Percentiles rank a stretch among this genome's conserved stretches.
phyloP scores from a whole-genome alignment of 306 rosid species.

The Vigna radiata region DNA sequence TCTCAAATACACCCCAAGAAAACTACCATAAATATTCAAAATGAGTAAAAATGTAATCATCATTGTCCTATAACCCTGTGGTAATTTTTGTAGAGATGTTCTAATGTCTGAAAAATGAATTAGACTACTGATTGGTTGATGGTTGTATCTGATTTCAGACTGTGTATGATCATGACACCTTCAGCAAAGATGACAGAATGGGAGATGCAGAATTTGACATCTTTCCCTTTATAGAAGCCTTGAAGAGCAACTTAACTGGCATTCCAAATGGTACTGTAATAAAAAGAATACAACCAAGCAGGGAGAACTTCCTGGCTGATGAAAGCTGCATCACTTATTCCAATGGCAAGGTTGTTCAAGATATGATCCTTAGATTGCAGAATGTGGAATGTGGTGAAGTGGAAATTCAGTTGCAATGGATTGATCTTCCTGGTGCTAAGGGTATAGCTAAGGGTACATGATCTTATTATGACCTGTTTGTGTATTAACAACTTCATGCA shows the following conservation, averaged over 20 bases:
- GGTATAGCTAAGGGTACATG: conserved; percentile 68
- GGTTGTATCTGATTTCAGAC: conserved; percentile 59
- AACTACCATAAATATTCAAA: no score
- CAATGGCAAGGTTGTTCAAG: conserved; percentile 71
- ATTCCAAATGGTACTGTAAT: conserved; percentile 68
- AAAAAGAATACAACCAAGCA: conserved; percentile 65
- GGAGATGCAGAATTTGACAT: conserved; percentile 82
- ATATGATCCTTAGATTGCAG: conserved; percentile 79
- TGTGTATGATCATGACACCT: conserved; percentile 91
- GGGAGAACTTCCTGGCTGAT: conserved; percentile 71
- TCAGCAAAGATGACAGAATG: conserved; percentile 93
- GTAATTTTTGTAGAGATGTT: not conserved
- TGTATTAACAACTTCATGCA: conserved; percentile 18
- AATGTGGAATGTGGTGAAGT: conserved; percentile 93
- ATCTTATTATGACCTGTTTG: conserved; percentile 16
- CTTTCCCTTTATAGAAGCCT: conserved; percentile 63
- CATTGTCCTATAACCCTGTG: not conserved
- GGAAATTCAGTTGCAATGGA: conserved; percentile 86
- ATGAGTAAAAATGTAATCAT: no score
- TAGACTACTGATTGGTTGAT: not conserved
- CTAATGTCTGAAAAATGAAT: not conserved
- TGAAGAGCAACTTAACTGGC: conserved; percentile 61
- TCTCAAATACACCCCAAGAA: no score
- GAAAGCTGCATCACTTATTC: conserved; percentile 72
- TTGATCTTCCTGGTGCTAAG: conserved; percentile 81